These are phyloP conservation scores for Diaporthe aspalathi DNA, from an alignment of 2,329 filamentous ascomycete species.

Conservation along the genomic window DNA sequence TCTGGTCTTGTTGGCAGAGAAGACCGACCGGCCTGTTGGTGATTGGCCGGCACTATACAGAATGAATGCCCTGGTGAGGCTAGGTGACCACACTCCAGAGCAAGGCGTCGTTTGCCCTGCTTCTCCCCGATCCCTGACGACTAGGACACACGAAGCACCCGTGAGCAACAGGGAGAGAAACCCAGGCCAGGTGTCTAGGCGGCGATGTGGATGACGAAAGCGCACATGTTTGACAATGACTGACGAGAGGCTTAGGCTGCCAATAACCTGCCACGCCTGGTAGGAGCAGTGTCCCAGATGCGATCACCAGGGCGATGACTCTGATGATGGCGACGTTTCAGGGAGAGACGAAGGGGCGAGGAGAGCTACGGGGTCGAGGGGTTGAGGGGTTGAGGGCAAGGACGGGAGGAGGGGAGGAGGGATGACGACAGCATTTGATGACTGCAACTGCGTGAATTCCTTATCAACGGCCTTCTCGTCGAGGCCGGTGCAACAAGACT, in stretches of 20 bases:
- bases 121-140: not conserved
- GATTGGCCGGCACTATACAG: slow-evolving; percentile 26
- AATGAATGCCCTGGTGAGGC: not conserved
- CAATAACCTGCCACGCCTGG: not conserved
- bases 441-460: not conserved
- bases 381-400: too few relatives aligned
- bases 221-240: slow-evolving; percentile 17
- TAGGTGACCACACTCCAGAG: not conserved
- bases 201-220: slow-evolving; percentile 13
- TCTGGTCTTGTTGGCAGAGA: slow-evolving; percentile 2
- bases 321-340: not conserved
- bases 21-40: not conserved
- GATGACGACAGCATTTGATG: not conserved
- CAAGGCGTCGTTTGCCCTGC: slow-evolving; percentile 7
- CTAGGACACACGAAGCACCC: not conserved
- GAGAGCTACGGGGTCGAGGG: not conserved
- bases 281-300: not conserved
- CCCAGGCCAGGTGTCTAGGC: not conserved
- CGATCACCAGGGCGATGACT: slow-evolving; percentile 22
- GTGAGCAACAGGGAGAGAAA: not conserved
- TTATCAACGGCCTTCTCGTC: not conserved
- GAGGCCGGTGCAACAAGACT: too few relatives aligned
- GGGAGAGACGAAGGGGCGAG: slow-evolving; percentile 5
- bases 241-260: not conserved
- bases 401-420: not conserved